Evolutionary conservation across 208 protist species (phyloP).

Genomic region (Trypanosoma theileri): DNA sequence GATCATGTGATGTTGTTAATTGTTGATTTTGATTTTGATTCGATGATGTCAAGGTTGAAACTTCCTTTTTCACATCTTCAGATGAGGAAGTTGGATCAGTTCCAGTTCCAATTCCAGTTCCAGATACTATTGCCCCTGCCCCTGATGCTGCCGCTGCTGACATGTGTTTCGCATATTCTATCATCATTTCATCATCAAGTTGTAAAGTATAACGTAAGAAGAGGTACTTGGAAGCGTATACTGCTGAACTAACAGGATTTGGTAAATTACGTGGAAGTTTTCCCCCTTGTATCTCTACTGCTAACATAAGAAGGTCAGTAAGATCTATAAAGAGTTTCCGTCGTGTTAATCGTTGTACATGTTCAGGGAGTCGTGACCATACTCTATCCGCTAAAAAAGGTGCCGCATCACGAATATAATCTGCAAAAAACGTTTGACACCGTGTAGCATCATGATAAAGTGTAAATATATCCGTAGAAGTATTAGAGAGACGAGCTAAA

Average conservation of each 20-base stretch:
- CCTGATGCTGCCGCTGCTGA: neutral
- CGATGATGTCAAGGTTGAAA: no score
- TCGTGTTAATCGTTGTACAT: slow-evolving; percentile 51
- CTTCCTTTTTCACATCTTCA: no score
- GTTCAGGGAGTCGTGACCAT: slow-evolving; percentile 79
- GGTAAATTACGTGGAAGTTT: slow-evolving; percentile 59
- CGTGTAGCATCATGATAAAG: slow-evolving; percentile 58
- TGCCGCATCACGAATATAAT: slow-evolving; percentile 58
- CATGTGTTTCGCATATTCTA: slow-evolving; percentile 33
- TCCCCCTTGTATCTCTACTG: slow-evolving; percentile 61
- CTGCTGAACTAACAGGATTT: slow-evolving; percentile 59
- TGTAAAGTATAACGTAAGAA: slow-evolving; percentile 77
- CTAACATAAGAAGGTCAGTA: slow-evolving; percentile 70
- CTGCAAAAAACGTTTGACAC: slow-evolving; percentile 40
- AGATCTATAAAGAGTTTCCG: slow-evolving; percentile 70
- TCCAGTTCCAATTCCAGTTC: neutral
- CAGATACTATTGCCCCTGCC: neutral
- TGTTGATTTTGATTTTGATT: neutral
- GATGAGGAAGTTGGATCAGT: neutral
- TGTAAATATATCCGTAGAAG: neutral
- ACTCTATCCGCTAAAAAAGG: slow-evolving; percentile 72
- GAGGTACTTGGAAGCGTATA: slow-evolving; percentile 75
- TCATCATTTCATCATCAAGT: slow-evolving; percentile 44
- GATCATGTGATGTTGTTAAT: neutral
- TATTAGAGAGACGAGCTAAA: slow-evolving; percentile 37